Evolutionary conservation across 805 yeast species (phyloP).

Genomic region (Metschnikowia matae): DNA sequence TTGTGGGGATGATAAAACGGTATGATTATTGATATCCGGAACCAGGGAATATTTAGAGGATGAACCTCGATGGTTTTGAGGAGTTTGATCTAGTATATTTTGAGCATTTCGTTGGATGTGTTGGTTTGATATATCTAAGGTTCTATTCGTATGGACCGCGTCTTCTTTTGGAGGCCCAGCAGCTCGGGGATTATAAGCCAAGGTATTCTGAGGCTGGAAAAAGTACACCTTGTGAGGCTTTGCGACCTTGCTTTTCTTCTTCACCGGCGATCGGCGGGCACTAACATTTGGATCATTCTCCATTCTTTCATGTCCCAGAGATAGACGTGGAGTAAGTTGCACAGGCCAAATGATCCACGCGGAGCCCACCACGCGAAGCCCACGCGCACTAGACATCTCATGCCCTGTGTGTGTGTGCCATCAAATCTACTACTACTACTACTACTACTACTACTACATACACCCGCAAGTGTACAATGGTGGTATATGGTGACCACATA

Average conservation of each 20-base stretch:
- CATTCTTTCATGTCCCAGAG: conserved; percentile 5
- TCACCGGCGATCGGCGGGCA: conserved; percentile 8
- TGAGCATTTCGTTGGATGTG: too few relatives aligned
- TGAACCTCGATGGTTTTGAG: not conserved
- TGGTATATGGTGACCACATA: too few relatives aligned
- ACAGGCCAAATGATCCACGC: conserved; percentile 5
- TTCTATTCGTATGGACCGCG: too few relatives aligned
- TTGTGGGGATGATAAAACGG: not conserved
- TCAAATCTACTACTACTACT: too few relatives aligned
- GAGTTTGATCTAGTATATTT: not conserved
- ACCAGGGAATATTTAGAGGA: not conserved
- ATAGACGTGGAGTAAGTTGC: not conserved
- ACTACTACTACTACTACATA: not conserved
- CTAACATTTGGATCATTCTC: not conserved
- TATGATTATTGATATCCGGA: not conserved
- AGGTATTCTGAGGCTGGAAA: conserved; percentile 32
- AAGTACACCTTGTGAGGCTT: conserved; percentile 29
- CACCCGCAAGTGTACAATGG: not conserved
- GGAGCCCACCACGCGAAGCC: conserved; percentile 10
- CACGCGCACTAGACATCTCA: not conserved
- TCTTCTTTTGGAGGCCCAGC: not conserved
- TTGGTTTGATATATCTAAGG: too few relatives aligned
- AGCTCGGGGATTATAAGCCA: conserved; percentile 18
- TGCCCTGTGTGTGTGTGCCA: too few relatives aligned
- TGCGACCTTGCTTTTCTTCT: conserved; percentile 12